These are phyloP conservation scores for Knufia fluminis DNA, from an alignment of 2,329 filamentous ascomycete species.

Conservation along the genomic window DNA sequence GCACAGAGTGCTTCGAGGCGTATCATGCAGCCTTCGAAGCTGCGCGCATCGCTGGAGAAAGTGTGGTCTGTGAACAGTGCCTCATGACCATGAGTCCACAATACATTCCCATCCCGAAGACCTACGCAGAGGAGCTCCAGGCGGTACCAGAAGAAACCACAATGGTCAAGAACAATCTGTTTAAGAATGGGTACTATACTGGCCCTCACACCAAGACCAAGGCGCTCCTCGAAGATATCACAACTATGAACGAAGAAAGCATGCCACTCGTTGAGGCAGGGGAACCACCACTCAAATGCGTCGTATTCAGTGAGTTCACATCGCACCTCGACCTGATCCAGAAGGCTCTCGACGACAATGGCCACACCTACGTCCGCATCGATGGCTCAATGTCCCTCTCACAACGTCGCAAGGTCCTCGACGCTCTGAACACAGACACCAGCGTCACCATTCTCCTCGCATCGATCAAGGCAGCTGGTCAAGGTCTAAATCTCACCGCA, in stretches of 20 bases:
- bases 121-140: slow-evolving; percentile 40
- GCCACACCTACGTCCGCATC: slow-evolving; percentile 66
- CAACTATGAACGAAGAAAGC: slow-evolving; percentile 55
- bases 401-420: slow-evolving; percentile 65
- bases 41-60: slow-evolving; percentile 28
- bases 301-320: slow-evolving; percentile 96
- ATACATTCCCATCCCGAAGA: slow-evolving; percentile 60
- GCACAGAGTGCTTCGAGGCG: slow-evolving; percentile 58
- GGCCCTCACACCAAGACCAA: slow-evolving; percentile 90
- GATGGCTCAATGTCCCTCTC: slow-evolving; percentile 79
- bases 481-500: slow-evolving; percentile 81
- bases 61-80: slow-evolving; percentile 55
- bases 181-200: slow-evolving; percentile 46
- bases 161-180: slow-evolving; percentile 24
- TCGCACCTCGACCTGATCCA: slow-evolving; percentile 88
- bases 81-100: slow-evolving; percentile 52
- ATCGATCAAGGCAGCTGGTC: slow-evolving; percentile 82
- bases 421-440: slow-evolving; percentile 64
- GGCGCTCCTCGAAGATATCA: slow-evolving; percentile 66
- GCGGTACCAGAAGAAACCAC: slow-evolving; percentile 44
- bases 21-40: slow-evolving; percentile 48
- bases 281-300: slow-evolving; percentile 75
- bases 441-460: slow-evolving; percentile 73
- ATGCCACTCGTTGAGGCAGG: slow-evolving; percentile 41
- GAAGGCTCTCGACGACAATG: slow-evolving; percentile 59